phyloP scores from a whole-genome alignment of 2,329 filamentous ascomycete genomes.

The Ustilaginoidea virens region DNA sequence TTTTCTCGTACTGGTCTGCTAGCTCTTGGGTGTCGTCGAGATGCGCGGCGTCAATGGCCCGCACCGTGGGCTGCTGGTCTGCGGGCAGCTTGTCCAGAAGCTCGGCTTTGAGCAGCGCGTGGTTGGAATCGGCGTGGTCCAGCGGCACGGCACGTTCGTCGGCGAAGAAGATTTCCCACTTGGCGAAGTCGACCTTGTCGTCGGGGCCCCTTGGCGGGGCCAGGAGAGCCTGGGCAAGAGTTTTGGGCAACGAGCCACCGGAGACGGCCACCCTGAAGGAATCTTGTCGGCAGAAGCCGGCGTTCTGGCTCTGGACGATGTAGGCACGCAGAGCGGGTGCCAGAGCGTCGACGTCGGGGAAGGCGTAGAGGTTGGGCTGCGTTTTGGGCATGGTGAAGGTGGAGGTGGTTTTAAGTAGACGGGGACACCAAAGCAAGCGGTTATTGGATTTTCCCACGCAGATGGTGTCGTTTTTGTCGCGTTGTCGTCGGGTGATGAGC shows the following conservation, averaged over 20 bases:
- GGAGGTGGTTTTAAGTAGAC: too few species aligned
- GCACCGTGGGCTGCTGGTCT: constrained; percentile 51
- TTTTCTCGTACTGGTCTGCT: constrained; percentile 85
- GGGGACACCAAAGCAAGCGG: too few species aligned
- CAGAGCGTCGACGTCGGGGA: constrained; percentile 52
- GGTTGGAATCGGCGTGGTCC: constrained; percentile 88
- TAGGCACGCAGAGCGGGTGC: constrained; percentile 67
- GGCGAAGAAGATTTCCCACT: constrained; percentile 98
- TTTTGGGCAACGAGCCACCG: constrained; percentile 81
- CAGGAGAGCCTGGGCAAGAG: constrained; percentile 72
- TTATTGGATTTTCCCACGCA: too few species aligned
- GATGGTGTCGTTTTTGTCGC: too few species aligned
- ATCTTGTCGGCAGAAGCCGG: constrained; percentile 64
- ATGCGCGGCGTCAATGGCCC: constrained; percentile 52
- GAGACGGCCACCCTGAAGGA: constrained; percentile 87
- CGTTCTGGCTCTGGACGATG: constrained; percentile 66
- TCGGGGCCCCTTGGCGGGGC: constrained; percentile 30
- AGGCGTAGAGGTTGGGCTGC: constrained; percentile 65
- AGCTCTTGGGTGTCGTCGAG: constrained; percentile 77
- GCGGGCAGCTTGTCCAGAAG: constrained; percentile 75
- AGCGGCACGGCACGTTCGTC: constrained; percentile 92
- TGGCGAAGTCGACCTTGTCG: constrained; percentile 59
- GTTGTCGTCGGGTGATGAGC: too few species aligned
- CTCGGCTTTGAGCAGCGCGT: constrained; percentile 72
- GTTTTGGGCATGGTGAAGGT: constrained; percentile 28